Evolutionary conservation across 176 grass and related monocot genomes (phyloP).

Genomic region (Cenchrus fungigraminus): DNA sequence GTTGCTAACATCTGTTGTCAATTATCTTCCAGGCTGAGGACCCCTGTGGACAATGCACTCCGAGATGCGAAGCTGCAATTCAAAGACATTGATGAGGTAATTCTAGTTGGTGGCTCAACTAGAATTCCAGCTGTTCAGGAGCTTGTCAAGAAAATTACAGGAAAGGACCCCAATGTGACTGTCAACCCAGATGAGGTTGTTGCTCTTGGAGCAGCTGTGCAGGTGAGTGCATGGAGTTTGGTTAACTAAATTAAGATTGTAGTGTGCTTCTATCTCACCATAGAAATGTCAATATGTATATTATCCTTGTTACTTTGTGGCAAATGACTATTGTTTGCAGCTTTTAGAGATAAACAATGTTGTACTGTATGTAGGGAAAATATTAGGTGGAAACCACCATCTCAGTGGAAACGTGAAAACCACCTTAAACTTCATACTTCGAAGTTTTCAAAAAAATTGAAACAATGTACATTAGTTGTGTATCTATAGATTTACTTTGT

Average conservation of each 20-base stretch:
- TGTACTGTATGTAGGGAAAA: neutral
- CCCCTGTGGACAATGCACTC: slow-evolving; percentile 67
- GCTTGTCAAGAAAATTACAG: slow-evolving; percentile 79
- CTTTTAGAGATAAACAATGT: neutral
- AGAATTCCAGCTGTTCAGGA: slow-evolving; percentile 81
- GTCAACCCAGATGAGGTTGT: slow-evolving; percentile 90
- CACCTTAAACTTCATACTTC: too few species aligned
- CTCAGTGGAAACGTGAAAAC: too few species aligned
- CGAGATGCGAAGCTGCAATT: slow-evolving; percentile 69
- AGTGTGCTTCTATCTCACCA: neutral
- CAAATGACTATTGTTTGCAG: neutral
- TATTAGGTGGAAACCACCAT: too few species aligned
- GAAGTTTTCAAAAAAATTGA: too few species aligned
- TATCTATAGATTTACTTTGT: too few species aligned
- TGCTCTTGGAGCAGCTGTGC: slow-evolving; percentile 79
- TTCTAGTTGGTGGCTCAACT: slow-evolving; percentile 84
- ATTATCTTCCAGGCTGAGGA: slow-evolving; percentile 51
- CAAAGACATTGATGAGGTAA: slow-evolving; percentile 76
- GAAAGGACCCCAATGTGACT: slow-evolving; percentile 79
- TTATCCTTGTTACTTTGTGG: neutral
- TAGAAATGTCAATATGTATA: neutral
- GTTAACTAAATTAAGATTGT: neutral
- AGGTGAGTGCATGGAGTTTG: slow-evolving; percentile 54
- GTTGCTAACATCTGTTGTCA: slow-evolving; percentile 23
- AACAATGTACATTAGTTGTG: too few species aligned